Percentiles rank a stretch among this genome's conserved stretches.
phyloP scores from a whole-genome alignment of 768 basidiomycete species.

The Trametes coccinea region DNA sequence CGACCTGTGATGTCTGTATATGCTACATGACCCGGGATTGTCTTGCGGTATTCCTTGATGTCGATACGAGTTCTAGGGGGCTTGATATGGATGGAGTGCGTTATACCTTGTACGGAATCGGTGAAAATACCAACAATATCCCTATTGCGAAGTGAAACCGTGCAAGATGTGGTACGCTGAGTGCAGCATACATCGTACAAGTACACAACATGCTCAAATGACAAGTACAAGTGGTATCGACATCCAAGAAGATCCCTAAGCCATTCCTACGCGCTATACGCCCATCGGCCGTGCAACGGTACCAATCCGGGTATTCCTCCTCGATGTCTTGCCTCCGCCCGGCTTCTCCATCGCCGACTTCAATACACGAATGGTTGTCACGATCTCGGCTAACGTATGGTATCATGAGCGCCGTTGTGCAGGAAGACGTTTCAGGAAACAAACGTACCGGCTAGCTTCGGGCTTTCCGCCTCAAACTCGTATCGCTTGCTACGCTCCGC shows the following conservation, averaged over 20 bases:
- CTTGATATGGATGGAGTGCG: too few relatives aligned
- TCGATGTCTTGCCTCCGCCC: conserved; percentile 59
- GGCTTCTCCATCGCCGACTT: conserved; percentile 66
- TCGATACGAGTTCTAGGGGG: too few relatives aligned
- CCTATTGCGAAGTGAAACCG: too few relatives aligned
- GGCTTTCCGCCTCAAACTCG: conserved; percentile 94
- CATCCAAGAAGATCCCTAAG: background rate
- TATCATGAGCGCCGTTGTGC: background rate
- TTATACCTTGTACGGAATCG: too few relatives aligned
- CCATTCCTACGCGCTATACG: background rate
- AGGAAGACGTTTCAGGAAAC: background rate
- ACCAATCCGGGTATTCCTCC: conserved; percentile 49
- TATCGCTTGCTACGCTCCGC: conserved; percentile 83
- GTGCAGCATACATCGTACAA: background rate
- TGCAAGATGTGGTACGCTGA: too few relatives aligned
- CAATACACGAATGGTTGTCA: conserved; percentile 66
- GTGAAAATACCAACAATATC: too few relatives aligned
- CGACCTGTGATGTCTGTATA: background rate
- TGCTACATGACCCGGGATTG: background rate
- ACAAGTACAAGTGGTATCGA: background rate
- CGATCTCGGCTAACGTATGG: conserved; percentile 62
- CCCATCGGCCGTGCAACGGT: conserved; percentile 13
- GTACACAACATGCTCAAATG: background rate
- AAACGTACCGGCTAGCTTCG: conserved; percentile 72
- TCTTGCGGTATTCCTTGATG: too few relatives aligned